Conservation (phyloP, 768 basidiomycete species). For the Leccinum sublutescens region DNA sequence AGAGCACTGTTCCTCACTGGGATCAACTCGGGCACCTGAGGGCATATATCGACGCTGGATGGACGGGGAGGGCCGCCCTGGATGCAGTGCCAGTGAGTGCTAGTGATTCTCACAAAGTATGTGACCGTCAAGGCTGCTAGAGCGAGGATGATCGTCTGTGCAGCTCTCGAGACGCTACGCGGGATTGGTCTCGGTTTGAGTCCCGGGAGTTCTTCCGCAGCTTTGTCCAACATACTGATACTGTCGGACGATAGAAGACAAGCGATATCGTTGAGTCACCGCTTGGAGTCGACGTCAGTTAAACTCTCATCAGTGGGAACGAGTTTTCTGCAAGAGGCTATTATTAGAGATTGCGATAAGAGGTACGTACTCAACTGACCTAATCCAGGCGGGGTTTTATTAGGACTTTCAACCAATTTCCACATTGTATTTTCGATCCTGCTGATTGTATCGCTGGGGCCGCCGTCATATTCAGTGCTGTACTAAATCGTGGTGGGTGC, state of each 20-base stretch:
- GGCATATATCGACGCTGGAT: conserved; percentile 26
- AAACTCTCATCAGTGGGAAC: neutral
- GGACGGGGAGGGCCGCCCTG: neutral
- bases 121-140: conserved; percentile 20
- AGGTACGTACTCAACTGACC: no score
- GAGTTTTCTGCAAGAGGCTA: neutral
- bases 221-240: conserved; percentile 17
- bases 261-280: neutral
- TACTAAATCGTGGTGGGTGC: neutral
- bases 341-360: neutral
- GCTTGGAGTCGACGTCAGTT: neutral
- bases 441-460: neutral
- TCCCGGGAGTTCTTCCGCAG: conserved; percentile 12
- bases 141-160: conserved; percentile 13
- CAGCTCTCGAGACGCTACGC: conserved; percentile 2
- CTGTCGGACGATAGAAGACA: neutral
- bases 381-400: no score
- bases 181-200: neutral
- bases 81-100: conserved; percentile 6
- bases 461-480: neutral
- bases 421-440: neutral
- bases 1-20: conserved; percentile 35
- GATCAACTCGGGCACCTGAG: conserved; percentile 33
- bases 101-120: conserved; percentile 6
- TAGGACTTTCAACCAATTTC: neutral